Evolutionary conservation across 331 rosid genomes (phyloP).

Genomic region (Rosa hybrid): DNA sequence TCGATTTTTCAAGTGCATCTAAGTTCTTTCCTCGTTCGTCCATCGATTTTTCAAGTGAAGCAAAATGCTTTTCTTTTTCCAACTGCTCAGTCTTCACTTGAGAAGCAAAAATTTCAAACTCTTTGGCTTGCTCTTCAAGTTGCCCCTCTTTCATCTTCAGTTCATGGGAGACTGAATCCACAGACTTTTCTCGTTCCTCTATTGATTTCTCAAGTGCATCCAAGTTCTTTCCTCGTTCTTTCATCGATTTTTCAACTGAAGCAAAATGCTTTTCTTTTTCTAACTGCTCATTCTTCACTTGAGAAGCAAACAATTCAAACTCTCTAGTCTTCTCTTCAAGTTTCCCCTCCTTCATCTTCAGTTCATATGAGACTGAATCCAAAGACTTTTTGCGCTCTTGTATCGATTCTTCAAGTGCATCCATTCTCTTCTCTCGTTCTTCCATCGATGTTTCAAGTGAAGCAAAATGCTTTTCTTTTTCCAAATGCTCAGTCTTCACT

Average conservation of each 20-base stretch:
- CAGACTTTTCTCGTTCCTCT: slow-evolving; percentile 23
- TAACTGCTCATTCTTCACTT: background rate
- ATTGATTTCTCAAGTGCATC: background rate
- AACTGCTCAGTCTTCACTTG: no score
- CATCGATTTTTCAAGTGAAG: no score
- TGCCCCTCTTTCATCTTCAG: background rate
- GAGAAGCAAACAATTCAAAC: slow-evolving; percentile 7
- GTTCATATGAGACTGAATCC: background rate
- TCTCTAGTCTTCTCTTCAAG: background rate
- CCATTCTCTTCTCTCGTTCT: background rate
- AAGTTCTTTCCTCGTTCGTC: no score
- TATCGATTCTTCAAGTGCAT: background rate
- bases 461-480: slow-evolving; percentile 1
- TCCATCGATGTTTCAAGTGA: slow-evolving; percentile 3
- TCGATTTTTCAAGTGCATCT: no score
- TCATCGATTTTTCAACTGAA: background rate
- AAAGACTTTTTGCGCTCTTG: slow-evolving; percentile 23
- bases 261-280: background rate
- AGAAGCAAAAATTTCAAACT: slow-evolving; percentile 25
- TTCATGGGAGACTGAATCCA: background rate
- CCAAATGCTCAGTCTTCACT: background rate
- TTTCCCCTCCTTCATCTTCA: background rate
- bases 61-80: no score
- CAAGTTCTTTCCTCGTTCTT: background rate
- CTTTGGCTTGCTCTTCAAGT: background rate